Percentiles rank a stretch among this genome's conserved stretches.
phyloP scores from a whole-genome alignment of 148 eudicot genomes.

The Dianthus caryophyllus region DNA sequence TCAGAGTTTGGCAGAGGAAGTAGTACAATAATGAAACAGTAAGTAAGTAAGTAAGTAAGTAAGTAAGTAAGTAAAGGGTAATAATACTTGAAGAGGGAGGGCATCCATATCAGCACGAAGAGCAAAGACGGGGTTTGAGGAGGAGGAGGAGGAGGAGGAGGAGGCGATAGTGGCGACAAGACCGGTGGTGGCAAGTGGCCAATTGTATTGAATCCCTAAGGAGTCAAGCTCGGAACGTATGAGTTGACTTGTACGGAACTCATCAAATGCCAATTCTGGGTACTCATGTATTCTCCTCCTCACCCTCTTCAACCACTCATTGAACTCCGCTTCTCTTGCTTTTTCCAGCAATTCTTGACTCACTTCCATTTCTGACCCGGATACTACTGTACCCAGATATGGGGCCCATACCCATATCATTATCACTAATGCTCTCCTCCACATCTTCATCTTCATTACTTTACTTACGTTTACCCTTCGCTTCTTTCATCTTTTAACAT shows the following conservation, averaged over 20 bases:
- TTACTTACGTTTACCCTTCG: too few relatives aligned
- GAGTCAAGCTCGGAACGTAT: conserved; percentile 34
- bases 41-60: too few relatives aligned
- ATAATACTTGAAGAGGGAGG: conserved; percentile 45
- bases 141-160: too few relatives aligned
- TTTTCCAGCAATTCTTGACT: conserved; percentile 16
- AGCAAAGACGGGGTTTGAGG: conserved; percentile 31
- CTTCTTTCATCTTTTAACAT: too few relatives aligned
- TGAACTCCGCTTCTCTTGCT: conserved; percentile 32
- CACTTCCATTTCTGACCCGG: conserved; percentile 1
- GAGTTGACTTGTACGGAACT: conserved; percentile 32
- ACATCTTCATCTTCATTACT: too few relatives aligned
- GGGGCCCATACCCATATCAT: too few relatives aligned
- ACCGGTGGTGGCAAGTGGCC: conserved; percentile 40
- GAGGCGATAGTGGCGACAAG: conserved; percentile 36
- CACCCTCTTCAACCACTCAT: conserved; percentile 31
- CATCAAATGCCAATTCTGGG: conserved; percentile 40
- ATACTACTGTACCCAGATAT: not conserved
- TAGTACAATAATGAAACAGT: too few relatives aligned
- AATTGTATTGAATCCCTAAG: conserved; percentile 28
- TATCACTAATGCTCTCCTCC: too few relatives aligned
- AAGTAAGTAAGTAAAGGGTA: too few relatives aligned
- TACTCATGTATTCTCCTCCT: conserved; percentile 40
- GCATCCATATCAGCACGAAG: conserved; percentile 50
- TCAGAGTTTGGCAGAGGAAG: too few relatives aligned